A percentile compares a stretch with the other conserved stretches of the same genome.
These are phyloP conservation scores for Penicillium sp. DNA, from an alignment of 2,329 filamentous ascomycete genomes.

Conservation along the genomic window DNA sequence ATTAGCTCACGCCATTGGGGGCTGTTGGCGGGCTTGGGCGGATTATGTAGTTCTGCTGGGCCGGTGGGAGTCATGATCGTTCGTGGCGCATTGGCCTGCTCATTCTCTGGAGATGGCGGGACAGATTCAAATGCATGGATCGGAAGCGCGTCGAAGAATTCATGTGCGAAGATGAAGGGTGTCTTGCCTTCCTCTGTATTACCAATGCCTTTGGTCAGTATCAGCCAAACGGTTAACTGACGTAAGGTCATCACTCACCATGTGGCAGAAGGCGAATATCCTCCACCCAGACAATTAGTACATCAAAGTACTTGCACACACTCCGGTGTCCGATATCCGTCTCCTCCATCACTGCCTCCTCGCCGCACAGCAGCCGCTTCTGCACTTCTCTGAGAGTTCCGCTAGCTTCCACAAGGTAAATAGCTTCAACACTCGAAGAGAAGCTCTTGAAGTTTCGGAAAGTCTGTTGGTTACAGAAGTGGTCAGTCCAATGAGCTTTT, in stretches of 20 bases:
- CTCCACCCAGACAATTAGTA: constrained; percentile 86
- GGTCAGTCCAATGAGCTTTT: constrained; percentile 3
- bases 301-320: constrained; percentile 68
- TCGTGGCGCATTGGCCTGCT: constrained; percentile 36
- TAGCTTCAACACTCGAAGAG: constrained; percentile 71
- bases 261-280: constrained; percentile 78
- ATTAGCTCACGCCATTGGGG: constrained; percentile 80
- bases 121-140: constrained; percentile 92
- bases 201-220: not conserved
- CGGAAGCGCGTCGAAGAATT: constrained; percentile 97
- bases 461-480: constrained; percentile 54
- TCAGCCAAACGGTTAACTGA: not conserved
- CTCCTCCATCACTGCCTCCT: constrained; percentile 63
- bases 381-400: constrained; percentile 72
- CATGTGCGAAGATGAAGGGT: constrained; percentile 93
- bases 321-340: constrained; percentile 72
- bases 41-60: constrained; percentile 45
- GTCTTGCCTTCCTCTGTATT: constrained; percentile 61
- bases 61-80: constrained; percentile 51
- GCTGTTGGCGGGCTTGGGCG: constrained; percentile 38
- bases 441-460: constrained; percentile 79
- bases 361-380: constrained; percentile 75
- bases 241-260: constrained; percentile 44
- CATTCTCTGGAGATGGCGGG: constrained; percentile 45
- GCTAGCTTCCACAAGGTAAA: constrained; percentile 96